Base-by-base conservation (phyloP, 2,329 filamentous ascomycete species). In the Fusarium multiceps region DNA sequence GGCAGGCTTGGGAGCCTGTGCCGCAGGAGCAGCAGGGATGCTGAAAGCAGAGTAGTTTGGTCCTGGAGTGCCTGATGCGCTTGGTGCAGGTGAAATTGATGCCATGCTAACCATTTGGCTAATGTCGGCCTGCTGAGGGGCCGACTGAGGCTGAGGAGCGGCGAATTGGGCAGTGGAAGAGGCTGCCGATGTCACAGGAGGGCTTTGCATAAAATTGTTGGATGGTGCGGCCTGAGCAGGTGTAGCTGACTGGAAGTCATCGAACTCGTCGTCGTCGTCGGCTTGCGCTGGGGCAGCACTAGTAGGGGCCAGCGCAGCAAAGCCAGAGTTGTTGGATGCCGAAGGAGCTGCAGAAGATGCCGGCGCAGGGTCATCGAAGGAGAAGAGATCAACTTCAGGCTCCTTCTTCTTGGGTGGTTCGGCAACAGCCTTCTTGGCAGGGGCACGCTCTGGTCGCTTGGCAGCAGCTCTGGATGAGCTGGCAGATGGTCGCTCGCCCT, bases 241-340 rank as follows among this genome's bases (percentile, higher is more conserved):
- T 4, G 92, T 84, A 16, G 95, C 95, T 21, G 94, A 97, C 80
- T 97, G 93, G 85, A 98, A 98, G 77, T 99, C 96, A 77, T 98
- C 96, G 76, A 98, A 98, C 69, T 98, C 96, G 69, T 98, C 95
- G 67, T 93, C 91, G 54, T 88, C 89, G 43, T 84, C 83, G 30
- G 81, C 80, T 18, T 81, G 75, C 45, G 82, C 78, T 18, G 72
- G 49, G 3, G 67, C 68, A 3, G 66, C 65, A 55, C 68, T 72
- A 54, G 71, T 64, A 41, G 74, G 73, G 28, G 75, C 63, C 50
- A 89, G 77, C 18, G 84, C 80, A 46, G 83, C 83, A 50, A 89
- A 72, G 16, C 82, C 83, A 49, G 83, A 82, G 54, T 79, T 78
- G 48, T 82, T 83, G 12, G 87, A 83, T 0, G 82, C 83, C 7